Percentiles rank a stretch among this genome's conserved stretches.
Conservation (phyloP, 257 asterid genomes). For the Cinchona pubescens region DNA sequence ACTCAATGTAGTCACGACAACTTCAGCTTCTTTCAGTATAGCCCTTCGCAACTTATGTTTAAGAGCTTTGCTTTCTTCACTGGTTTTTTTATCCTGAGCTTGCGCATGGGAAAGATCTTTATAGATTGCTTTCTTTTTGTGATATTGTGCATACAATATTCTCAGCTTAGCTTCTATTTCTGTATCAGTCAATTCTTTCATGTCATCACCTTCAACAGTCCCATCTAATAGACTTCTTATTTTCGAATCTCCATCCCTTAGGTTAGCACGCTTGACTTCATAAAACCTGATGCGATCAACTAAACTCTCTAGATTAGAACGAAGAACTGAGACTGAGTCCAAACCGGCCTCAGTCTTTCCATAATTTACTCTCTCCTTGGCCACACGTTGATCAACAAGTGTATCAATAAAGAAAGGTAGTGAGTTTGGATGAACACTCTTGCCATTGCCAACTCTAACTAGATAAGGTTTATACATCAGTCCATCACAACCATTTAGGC, state of each 20-base stretch:
- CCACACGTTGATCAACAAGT: slow-evolving; percentile 75
- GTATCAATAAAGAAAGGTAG: slow-evolving; percentile 87
- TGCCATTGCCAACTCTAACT: slow-evolving; percentile 93
- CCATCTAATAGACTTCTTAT: slow-evolving; percentile 43
- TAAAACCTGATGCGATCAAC: slow-evolving; percentile 74
- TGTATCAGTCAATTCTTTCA: slow-evolving; percentile 54
- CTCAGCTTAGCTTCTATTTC: slow-evolving; percentile 73
- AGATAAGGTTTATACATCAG: slow-evolving; percentile 73
- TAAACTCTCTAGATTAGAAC: slow-evolving; percentile 76
- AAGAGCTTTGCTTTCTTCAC: slow-evolving; percentile 78
- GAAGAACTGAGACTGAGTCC: slow-evolving; percentile 50
- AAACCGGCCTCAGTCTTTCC: slow-evolving; percentile 39
- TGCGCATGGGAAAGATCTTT: slow-evolving; percentile 70
- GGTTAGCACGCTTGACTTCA: slow-evolving; percentile 76
- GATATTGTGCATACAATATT: slow-evolving; percentile 61
- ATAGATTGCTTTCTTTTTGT: slow-evolving; percentile 62
- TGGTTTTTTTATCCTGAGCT: slow-evolving; percentile 71
- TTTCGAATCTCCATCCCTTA: slow-evolving; percentile 53
- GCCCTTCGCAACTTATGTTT: slow-evolving; percentile 74
- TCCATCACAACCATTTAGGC: slow-evolving; percentile 77
- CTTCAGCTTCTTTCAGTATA: slow-evolving; percentile 89
- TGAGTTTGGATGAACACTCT: slow-evolving; percentile 86
- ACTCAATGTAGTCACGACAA: slow-evolving; percentile 92
- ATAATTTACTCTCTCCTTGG: slow-evolving; percentile 52
- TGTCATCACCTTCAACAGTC: slow-evolving; percentile 34